A percentile compares a stretch with the other conserved stretches of the same genome.
Conservation (phyloP, 2,329 filamentous ascomycete genomes). For the Didymella pomorum region DNA sequence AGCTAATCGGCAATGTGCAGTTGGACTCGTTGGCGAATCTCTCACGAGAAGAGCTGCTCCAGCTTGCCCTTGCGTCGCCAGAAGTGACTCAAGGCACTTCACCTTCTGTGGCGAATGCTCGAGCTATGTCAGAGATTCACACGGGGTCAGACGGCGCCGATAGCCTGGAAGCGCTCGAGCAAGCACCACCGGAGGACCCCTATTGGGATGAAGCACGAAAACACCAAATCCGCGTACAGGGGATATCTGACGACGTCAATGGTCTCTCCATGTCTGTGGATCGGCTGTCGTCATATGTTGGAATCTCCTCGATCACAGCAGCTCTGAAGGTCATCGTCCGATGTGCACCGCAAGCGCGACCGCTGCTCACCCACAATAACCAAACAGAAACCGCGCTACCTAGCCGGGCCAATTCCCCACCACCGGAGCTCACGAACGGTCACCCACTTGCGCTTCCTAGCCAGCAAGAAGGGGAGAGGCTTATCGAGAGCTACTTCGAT, state of each 20-base stretch:
- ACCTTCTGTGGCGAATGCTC: slow-evolving; percentile 38
- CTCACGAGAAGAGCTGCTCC: slow-evolving; percentile 56
- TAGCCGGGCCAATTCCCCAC: slow-evolving; percentile 49
- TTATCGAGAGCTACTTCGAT: slow-evolving; percentile 80
- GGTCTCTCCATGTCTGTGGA: slow-evolving; percentile 70
- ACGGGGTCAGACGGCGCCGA: slow-evolving; percentile 58
- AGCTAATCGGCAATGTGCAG: slow-evolving; percentile 54
- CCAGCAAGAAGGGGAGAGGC: slow-evolving; percentile 70
- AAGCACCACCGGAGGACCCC: slow-evolving; percentile 70
- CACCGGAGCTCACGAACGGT: slow-evolving; percentile 45
- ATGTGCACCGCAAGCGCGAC: slow-evolving; percentile 60
- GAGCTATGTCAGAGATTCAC: slow-evolving; percentile 49
- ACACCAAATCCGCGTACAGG: slow-evolving; percentile 53
- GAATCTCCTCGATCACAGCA: slow-evolving; percentile 77
- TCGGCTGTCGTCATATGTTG: slow-evolving; percentile 71
- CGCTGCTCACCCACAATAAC: slow-evolving; percentile 56
- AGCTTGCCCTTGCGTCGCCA: slow-evolving; percentile 55
- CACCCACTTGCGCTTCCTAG: slow-evolving; percentile 58
- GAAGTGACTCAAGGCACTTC: slow-evolving; percentile 44
- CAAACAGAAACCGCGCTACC: slow-evolving; percentile 49
- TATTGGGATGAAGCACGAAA: slow-evolving; percentile 71
- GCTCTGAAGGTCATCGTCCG: slow-evolving; percentile 73
- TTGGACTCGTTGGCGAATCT: slow-evolving; percentile 52
- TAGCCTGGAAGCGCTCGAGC: slow-evolving; percentile 69
- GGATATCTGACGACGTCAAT: slow-evolving; percentile 74